Percentiles rank a stretch among this genome's conserved stretches.
These are phyloP conservation scores for Neonectria hederae DNA, from an alignment of 2,329 filamentous ascomycete genomes.

Conservation along the genomic window DNA sequence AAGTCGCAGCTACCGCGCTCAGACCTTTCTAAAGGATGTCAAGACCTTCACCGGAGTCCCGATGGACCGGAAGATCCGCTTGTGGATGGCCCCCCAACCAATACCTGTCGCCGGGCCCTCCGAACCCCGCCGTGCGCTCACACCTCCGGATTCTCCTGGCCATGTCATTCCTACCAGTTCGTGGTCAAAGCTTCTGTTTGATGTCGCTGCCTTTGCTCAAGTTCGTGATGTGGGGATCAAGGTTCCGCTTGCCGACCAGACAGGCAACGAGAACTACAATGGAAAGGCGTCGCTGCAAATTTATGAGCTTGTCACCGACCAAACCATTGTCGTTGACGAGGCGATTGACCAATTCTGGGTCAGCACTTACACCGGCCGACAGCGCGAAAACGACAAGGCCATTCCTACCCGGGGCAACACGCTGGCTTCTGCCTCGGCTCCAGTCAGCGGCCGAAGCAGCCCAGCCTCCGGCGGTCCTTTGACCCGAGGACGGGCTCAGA, in stretches of 20 bases:
- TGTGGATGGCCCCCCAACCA: conserved; percentile 72
- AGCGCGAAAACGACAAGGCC: conserved; percentile 48
- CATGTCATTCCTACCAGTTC: conserved; percentile 40
- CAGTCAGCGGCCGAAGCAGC: conserved; percentile 73
- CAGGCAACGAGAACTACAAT: conserved; percentile 79
- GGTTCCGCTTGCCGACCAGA: conserved; percentile 66
- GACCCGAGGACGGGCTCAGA: conserved; percentile 77
- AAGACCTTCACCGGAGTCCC: conserved; percentile 77
- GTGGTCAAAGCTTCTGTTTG: conserved; percentile 56
- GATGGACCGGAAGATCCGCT: conserved; percentile 75
- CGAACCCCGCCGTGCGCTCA: conserved; percentile 50
- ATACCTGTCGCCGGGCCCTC: conserved; percentile 46
- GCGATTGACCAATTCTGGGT: conserved; percentile 69
- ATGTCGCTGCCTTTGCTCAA: conserved; percentile 63
- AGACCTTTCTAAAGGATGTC: conserved; percentile 78
- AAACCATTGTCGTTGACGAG: conserved; percentile 87
- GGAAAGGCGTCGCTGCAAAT: conserved; percentile 73
- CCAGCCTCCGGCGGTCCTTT: conserved; percentile 67
- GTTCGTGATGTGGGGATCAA: conserved; percentile 41
- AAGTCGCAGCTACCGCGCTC: conserved; percentile 74
- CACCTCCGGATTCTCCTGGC: conserved; percentile 53
- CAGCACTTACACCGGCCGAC: conserved; percentile 56
- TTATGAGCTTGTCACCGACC: conserved; percentile 75
- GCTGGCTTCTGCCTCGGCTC: conserved; percentile 42
- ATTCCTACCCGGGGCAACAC: conserved; percentile 46